Conservation (phyloP, 225 moss, liverwort and hornwort genomes). For the Neckera pumila region DNA sequence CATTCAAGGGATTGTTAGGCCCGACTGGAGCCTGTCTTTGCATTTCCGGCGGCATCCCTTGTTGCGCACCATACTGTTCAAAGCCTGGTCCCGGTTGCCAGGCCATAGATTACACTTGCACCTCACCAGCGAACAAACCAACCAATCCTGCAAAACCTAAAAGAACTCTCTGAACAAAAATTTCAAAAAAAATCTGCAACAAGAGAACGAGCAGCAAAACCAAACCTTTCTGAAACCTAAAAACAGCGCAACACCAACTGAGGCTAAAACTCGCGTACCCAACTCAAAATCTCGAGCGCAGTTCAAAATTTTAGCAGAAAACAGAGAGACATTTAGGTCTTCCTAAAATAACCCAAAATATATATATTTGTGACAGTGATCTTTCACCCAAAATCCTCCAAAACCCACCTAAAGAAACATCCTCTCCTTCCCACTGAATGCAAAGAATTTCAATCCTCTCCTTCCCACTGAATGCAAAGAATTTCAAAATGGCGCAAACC, state of each 20-base stretch:
- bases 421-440: background rate
- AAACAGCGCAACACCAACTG: background rate
- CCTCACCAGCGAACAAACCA: background rate
- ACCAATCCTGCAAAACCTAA: background rate
- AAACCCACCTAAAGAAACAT: background rate
- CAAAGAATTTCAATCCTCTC: background rate
- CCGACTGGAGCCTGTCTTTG: constrained; percentile 32
- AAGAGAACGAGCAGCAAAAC: background rate
- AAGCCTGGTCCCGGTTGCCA: constrained; percentile 23
- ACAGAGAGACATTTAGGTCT: background rate
- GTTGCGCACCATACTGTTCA: constrained; percentile 15
- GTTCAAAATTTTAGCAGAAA: background rate
- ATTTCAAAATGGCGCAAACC: background rate
- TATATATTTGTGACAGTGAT: background rate
- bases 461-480: background rate
- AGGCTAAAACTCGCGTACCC: background rate
- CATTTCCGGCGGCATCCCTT: constrained; percentile 12
- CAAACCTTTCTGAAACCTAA: background rate
- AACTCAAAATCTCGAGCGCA: background rate
- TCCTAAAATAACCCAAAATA: background rate
- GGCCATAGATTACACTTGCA: constrained; percentile 1
- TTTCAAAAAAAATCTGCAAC: background rate
- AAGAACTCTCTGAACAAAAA: background rate
- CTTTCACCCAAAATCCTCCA: background rate
- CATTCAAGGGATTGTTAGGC: constrained; percentile 43